Evolutionary conservation across 2,329 filamentous ascomycete species (phyloP).

Genomic region (Neocucurbitaria cava): DNA sequence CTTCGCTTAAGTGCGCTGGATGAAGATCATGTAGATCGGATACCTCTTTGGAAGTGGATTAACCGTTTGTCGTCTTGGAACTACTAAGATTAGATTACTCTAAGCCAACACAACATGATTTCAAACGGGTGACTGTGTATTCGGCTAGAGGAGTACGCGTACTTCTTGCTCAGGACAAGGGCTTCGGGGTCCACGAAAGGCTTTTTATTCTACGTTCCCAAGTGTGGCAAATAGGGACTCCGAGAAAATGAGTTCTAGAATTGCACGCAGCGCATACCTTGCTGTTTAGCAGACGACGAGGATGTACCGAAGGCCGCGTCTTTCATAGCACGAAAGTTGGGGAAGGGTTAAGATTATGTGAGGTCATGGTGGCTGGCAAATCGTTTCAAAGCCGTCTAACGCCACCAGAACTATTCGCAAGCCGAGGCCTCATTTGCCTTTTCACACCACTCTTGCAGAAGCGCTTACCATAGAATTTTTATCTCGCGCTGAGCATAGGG

Average conservation of each 20-base stretch:
- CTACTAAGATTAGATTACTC: slow-evolving; percentile 6
- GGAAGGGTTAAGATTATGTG: not conserved
- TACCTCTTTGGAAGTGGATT: slow-evolving; percentile 8
- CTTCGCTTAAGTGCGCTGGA: slow-evolving; percentile 12
- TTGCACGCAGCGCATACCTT: not conserved
- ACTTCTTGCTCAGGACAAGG: not conserved
- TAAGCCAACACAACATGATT: not conserved
- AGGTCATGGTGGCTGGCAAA: not conserved
- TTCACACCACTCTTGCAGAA: slow-evolving; percentile 15
- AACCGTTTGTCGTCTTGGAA: slow-evolving; percentile 1
- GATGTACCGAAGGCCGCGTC: not conserved
- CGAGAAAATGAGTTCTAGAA: not conserved
- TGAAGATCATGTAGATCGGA: slow-evolving; percentile 8
- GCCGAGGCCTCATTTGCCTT: slow-evolving; percentile 2
- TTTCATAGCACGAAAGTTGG: not conserved
- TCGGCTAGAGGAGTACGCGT: not conserved
- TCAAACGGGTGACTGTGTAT: not conserved
- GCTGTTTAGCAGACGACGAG: not conserved
- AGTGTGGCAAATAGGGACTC: slow-evolving; percentile 8
- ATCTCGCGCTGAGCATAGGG: not conserved
- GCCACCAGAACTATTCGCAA: slow-evolving; percentile 1
- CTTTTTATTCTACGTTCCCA: not conserved
- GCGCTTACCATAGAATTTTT: not conserved
- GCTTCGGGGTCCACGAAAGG: slow-evolving; percentile 6
- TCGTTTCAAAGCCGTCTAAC: not conserved